phyloP scores from a whole-genome alignment of 768 basidiomycete species.

The Xerocomus brunneocitrinus region DNA sequence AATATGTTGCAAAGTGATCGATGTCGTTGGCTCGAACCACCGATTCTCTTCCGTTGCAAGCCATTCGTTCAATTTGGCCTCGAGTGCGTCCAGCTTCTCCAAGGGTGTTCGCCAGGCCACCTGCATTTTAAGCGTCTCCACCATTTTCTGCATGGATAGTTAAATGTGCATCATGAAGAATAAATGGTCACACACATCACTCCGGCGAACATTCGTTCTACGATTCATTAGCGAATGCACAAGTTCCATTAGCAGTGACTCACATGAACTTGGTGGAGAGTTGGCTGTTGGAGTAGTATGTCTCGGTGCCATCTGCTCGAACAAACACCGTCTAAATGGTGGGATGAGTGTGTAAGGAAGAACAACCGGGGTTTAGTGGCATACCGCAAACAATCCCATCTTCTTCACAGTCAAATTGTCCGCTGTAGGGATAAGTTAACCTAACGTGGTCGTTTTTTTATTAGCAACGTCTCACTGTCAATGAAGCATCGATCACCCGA shows the following conservation, averaged over 20 bases:
- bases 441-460: not conserved
- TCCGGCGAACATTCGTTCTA: conserved; percentile 70
- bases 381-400: conserved; percentile 72
- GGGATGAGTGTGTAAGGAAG: not conserved
- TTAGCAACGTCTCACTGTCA: conserved; percentile 38
- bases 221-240: not conserved
- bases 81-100: conserved; percentile 65
- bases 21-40: conserved; percentile 70
- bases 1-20: conserved; percentile 59
- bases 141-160: conserved; percentile 50
- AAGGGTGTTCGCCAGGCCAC: conserved; percentile 73
- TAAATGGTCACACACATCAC: conserved; percentile 42
- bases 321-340: conserved; percentile 56
- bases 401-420: conserved; percentile 75
- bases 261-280: conserved; percentile 73
- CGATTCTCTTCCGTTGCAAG: conserved; percentile 73
- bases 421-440: conserved; percentile 32
- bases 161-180: not conserved
- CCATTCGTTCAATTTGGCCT: conserved; percentile 68
- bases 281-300: conserved; percentile 79
- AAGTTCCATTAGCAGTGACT: conserved; percentile 17
- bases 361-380: conserved; percentile 9
- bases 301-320: conserved; percentile 70
- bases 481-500: conserved; percentile 82
- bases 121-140: conserved; percentile 63